These are phyloP conservation scores for Suhomyces choctaworum DNA, from an alignment of 1,139 yeast genomes.

Conservation along the genomic window DNA sequence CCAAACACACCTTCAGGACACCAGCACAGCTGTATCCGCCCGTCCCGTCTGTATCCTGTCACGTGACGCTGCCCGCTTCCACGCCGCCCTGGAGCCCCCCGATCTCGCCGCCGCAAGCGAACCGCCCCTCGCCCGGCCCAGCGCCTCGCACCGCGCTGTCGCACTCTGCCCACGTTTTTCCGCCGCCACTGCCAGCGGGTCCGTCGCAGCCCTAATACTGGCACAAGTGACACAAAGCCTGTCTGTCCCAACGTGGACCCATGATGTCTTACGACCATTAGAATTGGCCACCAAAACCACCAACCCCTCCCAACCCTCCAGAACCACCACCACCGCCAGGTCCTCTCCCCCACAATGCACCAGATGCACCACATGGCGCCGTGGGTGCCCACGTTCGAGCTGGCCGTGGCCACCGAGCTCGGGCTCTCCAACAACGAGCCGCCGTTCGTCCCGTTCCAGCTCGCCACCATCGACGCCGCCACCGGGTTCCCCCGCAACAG, in stretches of 20 bases:
- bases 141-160: constrained; percentile 1
- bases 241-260: constrained; percentile 12
- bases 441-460: constrained; percentile 61
- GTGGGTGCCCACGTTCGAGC: constrained; percentile 64
- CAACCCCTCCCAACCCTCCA: too few relatives aligned
- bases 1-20: too few relatives aligned
- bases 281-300: too few relatives aligned
- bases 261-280: constrained; percentile 4
- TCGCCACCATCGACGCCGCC: constrained; percentile 60
- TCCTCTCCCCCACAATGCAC: constrained; percentile 17
- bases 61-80: too few relatives aligned
- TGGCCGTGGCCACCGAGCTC: constrained; percentile 49
- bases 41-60: too few relatives aligned
- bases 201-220: too few relatives aligned
- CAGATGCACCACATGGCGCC: constrained; percentile 60
- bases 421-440: constrained; percentile 29
- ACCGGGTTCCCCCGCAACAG: constrained; percentile 63
- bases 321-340: too few relatives aligned
- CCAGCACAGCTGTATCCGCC: too few relatives aligned
- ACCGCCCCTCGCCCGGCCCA: too few relatives aligned
- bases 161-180: constrained; percentile 3
- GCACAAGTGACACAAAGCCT: constrained; percentile 6
- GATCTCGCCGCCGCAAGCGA: too few relatives aligned
- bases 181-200: too few relatives aligned
- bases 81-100: too few relatives aligned